Base-by-base conservation (phyloP, 2,329 filamentous ascomycete species). In the Pseudocercospora pini-densiflorae region DNA sequence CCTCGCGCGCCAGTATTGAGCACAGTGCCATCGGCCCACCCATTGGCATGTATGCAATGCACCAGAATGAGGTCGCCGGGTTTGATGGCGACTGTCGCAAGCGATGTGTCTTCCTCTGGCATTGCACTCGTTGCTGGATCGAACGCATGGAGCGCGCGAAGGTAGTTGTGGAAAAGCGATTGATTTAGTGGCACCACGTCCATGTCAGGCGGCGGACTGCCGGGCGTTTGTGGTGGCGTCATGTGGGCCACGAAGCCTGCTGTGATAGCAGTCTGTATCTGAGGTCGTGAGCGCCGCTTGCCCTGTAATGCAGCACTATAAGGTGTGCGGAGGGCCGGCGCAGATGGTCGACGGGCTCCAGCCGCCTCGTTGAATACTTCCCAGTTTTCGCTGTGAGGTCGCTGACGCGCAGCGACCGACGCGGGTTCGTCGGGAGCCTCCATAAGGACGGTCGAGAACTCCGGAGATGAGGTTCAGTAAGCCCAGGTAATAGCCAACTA, bases 41-140 rank as follows among this genome's bases (percentile, higher is more conserved):
- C 95, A 81, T 98, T 99, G 67, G 93, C 95, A 79, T 99, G 95
- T 71, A 98, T 92, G 3, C 95, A 97, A 79, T 99, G 95, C 23
- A 99, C 91, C 65, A 99, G 82, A 62, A 99, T 90, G 58, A 99
- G 88, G 75, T 99, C 95, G 66, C 95, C 95, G 76, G 95, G 90
- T 72, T 92, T 92, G 64, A 99, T 86, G 23, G 93, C 91, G 10
- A 97, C 84, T 10, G 94, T 98, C 63, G 98, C 81, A 23, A 83
- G 81, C 5, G 80, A 80, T 51, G 81, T 78, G 62, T 84, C 81
- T 9, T 93, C 95, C 65, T 94, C 92, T n/a, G 88, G 88, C 61
- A 70, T 68, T 3, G 70, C 49, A 67, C 92, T 87, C 49, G 91
- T 87, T 66, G 86, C 89, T 0, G 94, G 93, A 65, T 94, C 89